A percentile compares a stretch with the other conserved stretches of the same genome.
Conservation (phyloP, 208 protist genomes). For the Leishmania major region DNA sequence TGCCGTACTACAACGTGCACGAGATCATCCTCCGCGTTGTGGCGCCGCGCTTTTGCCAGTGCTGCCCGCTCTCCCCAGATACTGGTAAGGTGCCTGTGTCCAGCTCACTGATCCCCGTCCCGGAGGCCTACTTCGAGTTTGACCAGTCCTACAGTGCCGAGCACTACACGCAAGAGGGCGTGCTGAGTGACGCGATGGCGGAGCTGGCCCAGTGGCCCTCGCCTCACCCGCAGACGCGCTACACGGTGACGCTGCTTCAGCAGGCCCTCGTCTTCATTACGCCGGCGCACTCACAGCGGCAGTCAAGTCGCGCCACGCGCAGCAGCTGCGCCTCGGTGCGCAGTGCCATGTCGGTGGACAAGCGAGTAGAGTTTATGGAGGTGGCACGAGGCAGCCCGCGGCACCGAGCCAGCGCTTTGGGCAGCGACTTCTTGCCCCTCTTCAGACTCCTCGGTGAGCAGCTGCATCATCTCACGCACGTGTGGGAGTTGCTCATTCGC, state of each 20-base stretch:
- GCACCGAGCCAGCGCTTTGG: slow-evolving; percentile 25
- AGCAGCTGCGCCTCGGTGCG: slow-evolving; percentile 26
- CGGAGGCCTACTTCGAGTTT: slow-evolving; percentile 60
- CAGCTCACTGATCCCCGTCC: slow-evolving; percentile 62
- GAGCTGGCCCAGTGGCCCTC: slow-evolving; percentile 81
- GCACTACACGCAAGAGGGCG: slow-evolving; percentile 72
- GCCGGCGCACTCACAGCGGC: slow-evolving; percentile 43
- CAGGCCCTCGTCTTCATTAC: slow-evolving; percentile 79
- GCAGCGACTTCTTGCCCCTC: slow-evolving; percentile 65
- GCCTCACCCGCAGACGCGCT: slow-evolving; percentile 76
- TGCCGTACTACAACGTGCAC: slow-evolving; percentile 78
- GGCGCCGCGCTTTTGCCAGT: slow-evolving; percentile 76
- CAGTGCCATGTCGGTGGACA: slow-evolving; percentile 25
- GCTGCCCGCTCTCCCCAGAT: slow-evolving; percentile 83
- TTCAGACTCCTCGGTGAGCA: slow-evolving; percentile 69
- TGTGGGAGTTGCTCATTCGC: slow-evolving; percentile 85
- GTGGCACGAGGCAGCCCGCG: slow-evolving; percentile 20
- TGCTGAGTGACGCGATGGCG: slow-evolving; percentile 62
- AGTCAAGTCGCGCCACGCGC: slow-evolving; percentile 24
- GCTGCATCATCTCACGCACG: slow-evolving; percentile 73
- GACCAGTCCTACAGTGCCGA: slow-evolving; percentile 67
- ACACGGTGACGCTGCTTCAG: slow-evolving; percentile 70
- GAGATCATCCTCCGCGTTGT: slow-evolving; percentile 86
- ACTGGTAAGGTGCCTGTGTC: slow-evolving; percentile 60
- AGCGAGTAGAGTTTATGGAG: slow-evolving; percentile 25